These are phyloP conservation scores for Kwoniella mangroviensis DNA, from an alignment of 768 basidiomycete species.

Conservation along the genomic window DNA sequence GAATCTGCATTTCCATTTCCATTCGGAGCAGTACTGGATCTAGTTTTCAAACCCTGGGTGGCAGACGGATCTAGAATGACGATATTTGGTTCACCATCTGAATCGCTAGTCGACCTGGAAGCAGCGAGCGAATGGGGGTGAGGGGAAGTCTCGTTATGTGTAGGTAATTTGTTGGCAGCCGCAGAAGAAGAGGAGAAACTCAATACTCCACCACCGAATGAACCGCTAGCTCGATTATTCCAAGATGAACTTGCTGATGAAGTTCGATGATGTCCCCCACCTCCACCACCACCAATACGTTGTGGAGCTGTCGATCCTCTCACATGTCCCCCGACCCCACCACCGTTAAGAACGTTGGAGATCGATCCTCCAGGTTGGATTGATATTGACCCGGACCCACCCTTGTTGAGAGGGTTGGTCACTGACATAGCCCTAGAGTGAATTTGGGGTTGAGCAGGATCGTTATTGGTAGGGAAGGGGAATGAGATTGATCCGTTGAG, in stretches of 20 bases:
- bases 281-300: slow-evolving; percentile 13
- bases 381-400: slow-evolving; percentile 17
- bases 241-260: slow-evolving; percentile 37
- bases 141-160: slow-evolving; percentile 38
- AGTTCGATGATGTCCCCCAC: slow-evolving; percentile 24
- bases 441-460: slow-evolving; percentile 22
- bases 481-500: slow-evolving; percentile 20
- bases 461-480: slow-evolving; percentile 24
- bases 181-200: slow-evolving; percentile 31
- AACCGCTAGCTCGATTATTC: slow-evolving; percentile 18
- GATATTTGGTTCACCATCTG: slow-evolving; percentile 32
- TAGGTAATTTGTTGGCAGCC: slow-evolving; percentile 29
- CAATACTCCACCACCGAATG: slow-evolving; percentile 29
- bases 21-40: neutral
- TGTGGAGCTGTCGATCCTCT: slow-evolving; percentile 26
- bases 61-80: slow-evolving; percentile 39
- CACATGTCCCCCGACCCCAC: slow-evolving; percentile 10
- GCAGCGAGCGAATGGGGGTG: slow-evolving; percentile 16
- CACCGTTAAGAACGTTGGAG: slow-evolving; percentile 8
- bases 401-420: slow-evolving; percentile 18
- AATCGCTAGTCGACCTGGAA: slow-evolving; percentile 24
- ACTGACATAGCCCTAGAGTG: slow-evolving; percentile 25
- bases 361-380: slow-evolving; percentile 13
- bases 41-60: slow-evolving; percentile 13
- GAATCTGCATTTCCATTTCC: too few relatives aligned